phyloP scores from a whole-genome alignment of 202 grass and related monocot genomes.

The Musa balbisiana region DNA sequence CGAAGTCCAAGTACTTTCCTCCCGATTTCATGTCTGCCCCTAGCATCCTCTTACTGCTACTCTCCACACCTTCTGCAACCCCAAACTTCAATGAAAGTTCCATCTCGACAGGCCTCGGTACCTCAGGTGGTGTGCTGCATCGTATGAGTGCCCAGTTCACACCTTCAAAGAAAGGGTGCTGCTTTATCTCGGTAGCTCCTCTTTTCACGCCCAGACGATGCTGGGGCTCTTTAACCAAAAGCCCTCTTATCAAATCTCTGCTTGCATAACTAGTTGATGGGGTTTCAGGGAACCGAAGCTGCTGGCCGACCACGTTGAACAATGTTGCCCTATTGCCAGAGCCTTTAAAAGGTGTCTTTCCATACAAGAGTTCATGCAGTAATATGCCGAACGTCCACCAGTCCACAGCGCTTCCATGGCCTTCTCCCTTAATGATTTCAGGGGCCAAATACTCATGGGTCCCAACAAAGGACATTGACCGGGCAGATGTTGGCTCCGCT shows the following conservation, averaged over 20 bases:
- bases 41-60: constrained; percentile 33
- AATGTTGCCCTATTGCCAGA: constrained; percentile 76
- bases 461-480: constrained; percentile 89
- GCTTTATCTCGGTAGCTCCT: constrained; percentile 16
- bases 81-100: constrained; percentile 46
- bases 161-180: too few species aligned
- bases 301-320: constrained; percentile 88
- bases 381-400: constrained; percentile 98
- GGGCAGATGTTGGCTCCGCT: constrained; percentile 65
- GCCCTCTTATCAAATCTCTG: constrained; percentile 19
- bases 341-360: constrained; percentile 91
- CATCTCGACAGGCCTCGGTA: constrained; percentile 52
- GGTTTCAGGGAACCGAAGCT: constrained; percentile 69
- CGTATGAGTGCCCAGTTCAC: too few species aligned
- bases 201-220: constrained; percentile 74
- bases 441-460: constrained; percentile 35
- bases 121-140: constrained; percentile 47
- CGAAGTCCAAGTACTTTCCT: constrained; percentile 28
- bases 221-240: constrained; percentile 81
- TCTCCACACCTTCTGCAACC: constrained; percentile 18
- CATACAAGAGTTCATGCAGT: constrained; percentile 68
- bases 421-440: background rate
- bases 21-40: background rate
- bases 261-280: constrained; percentile 62
- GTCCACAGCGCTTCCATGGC: constrained; percentile 85